phyloP scores from a whole-genome alignment of 2,329 filamentous ascomycete genomes.

The Phyllosticta citribraziliensis region DNA sequence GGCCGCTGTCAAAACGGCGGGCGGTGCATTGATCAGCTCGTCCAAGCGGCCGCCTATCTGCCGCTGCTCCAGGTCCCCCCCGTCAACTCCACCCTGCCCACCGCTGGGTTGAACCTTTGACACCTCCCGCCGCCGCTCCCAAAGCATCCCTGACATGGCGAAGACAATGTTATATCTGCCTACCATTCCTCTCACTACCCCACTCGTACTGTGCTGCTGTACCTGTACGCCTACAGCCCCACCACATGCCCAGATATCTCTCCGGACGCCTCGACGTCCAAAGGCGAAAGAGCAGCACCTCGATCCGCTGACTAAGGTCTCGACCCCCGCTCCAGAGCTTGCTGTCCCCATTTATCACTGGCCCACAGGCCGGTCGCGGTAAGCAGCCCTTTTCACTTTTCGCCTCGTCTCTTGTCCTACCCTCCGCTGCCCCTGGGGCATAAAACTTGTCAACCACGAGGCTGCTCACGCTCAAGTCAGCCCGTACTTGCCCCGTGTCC shows the following conservation, averaged over 20 bases:
- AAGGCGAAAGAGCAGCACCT: neutral
- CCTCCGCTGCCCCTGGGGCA: neutral
- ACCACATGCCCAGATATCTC: conserved; percentile 1
- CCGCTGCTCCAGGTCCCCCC: neutral
- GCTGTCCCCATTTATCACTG: conserved; percentile 10
- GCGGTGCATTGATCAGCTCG: neutral
- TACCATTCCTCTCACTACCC: neutral
- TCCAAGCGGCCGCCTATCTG: neutral
- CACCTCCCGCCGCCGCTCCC: conserved; percentile 2
- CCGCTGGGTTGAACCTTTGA: neutral
- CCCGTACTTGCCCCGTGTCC: conserved; percentile 2
- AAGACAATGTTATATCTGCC: neutral
- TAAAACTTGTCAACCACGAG: neutral
- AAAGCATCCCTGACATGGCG: conserved; percentile 3
- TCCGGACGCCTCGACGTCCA: neutral
- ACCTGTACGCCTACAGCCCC: conserved; percentile 3
- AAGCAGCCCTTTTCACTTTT: conserved; percentile 9
- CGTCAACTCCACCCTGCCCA: conserved; percentile 5
- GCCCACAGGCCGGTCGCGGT: conserved; percentile 7
- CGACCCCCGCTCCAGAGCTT: neutral
- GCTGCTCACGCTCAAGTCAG: conserved; percentile 9
- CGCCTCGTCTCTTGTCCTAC: neutral
- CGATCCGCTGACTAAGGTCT: neutral
- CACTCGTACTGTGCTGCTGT: neutral
- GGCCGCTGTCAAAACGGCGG: neutral